These are phyloP conservation scores for Lathyrus aphaca DNA, from an alignment of 306 rosid genomes.

Conservation along the genomic window DNA sequence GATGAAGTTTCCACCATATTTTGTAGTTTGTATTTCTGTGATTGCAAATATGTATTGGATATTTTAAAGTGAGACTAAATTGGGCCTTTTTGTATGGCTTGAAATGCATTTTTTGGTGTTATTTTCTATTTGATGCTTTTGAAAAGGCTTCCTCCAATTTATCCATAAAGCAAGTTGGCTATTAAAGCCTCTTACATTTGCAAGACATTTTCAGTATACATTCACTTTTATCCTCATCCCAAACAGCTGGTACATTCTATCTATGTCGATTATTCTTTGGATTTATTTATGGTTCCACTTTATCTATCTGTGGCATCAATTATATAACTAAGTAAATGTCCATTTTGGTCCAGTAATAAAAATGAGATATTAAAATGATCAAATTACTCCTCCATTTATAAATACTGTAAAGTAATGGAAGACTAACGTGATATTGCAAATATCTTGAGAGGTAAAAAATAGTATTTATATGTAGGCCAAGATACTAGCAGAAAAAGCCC, in stretches of 20 bases:
- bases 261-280: background rate
- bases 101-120: background rate
- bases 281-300: slow-evolving; percentile 15
- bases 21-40: background rate
- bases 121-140: slow-evolving; percentile 6
- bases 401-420: background rate
- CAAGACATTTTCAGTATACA: slow-evolving; percentile 10
- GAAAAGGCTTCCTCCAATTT: background rate
- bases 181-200: slow-evolving; percentile 24
- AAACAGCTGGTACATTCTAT: background rate
- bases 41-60: background rate
- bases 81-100: background rate
- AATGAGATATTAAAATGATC: background rate
- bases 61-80: background rate
- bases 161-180: background rate
- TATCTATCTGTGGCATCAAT: slow-evolving; percentile 7
- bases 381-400: background rate
- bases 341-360: background rate
- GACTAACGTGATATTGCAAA: background rate
- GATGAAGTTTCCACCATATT: too few species aligned
- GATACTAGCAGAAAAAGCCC: too few species aligned
- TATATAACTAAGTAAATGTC: background rate
- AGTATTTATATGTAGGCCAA: background rate
- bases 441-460: slow-evolving; percentile 2
- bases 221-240: background rate